A percentile compares a stretch with the other conserved stretches of the same genome.
These are phyloP conservation scores for Allomyces macrogynus DNA, from an alignment of 192 early-diverging fungal genomes.

Conservation along the genomic window DNA sequence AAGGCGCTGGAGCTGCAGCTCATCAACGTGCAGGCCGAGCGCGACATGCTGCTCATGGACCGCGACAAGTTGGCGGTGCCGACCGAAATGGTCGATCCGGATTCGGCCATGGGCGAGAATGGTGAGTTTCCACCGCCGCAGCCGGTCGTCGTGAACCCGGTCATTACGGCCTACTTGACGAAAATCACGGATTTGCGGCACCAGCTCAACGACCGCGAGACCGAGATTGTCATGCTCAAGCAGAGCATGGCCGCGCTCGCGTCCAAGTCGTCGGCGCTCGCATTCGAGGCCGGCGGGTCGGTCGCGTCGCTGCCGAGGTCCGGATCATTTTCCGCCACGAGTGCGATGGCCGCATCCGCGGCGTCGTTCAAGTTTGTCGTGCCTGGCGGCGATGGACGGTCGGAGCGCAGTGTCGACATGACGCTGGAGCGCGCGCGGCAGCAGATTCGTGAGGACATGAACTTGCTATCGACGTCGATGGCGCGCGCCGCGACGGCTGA, in stretches of 20 bases:
- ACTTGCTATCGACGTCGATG: neutral
- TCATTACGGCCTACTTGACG: constrained; percentile 14
- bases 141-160: constrained; percentile 8
- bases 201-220: constrained; percentile 9
- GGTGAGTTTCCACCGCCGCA: neutral
- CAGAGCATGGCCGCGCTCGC: neutral
- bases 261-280: neutral
- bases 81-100: neutral
- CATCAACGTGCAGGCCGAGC: constrained; percentile 20
- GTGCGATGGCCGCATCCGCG: neutral
- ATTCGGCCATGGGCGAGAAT: neutral
- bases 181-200: constrained; percentile 14
- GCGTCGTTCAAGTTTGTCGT: neutral
- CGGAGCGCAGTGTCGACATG: neutral
- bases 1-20: constrained; percentile 17
- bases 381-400: neutral
- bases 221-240: neutral
- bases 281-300: neutral
- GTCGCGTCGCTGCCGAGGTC: neutral
- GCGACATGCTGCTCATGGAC: constrained; percentile 29
- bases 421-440: neutral
- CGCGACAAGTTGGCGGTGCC: constrained; percentile 5
- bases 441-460: neutral
- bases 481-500: neutral
- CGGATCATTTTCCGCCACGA: too few relatives aligned